Evolutionary conservation across 2,329 filamentous ascomycete species (phyloP), one percentile per base, ranked within the genome.

Genomic region (Davidsoniella eucalypti): DNA sequence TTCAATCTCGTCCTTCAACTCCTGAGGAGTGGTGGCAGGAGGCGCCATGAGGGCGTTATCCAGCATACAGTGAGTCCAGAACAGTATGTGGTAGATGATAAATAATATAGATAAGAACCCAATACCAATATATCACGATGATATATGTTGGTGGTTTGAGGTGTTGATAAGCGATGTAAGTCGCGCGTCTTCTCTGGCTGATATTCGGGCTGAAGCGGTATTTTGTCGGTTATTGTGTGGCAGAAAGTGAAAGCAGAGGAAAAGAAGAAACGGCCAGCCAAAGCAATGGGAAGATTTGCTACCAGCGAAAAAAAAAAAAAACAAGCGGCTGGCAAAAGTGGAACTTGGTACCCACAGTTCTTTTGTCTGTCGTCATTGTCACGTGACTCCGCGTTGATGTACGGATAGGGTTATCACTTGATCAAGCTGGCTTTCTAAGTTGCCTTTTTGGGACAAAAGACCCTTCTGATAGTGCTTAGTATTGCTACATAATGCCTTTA

Each of bases 171-270:
- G 29, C 29, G 43, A 45, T 53, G 51, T 53, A 53, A 53, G 47
- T 53, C 47, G 51, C 51, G 51, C 51, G 51, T 53, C 51, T 53
- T 53, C 51, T 53, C 51, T 49, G 51, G 51, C 25, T 53, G 51
- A 53, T 53, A 53, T 50, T 53, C 51, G 51, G 51, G 41, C 37
- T 49, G 41, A 25, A 25, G 45, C 51, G 51, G 51, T 53, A 38
- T 50, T 53, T 50, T 53, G 47, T 53, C 51, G 51, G 51, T 44
- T 53, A 53, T 53, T 42, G 44, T 53, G 44, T 53, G 51, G 51
- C 43, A 47, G 51, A 53, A 53, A 36, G 41, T 50, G 37, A 49
- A 41, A 33, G 39, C 44, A 26, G 46, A 33, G 44, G n/a, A 25
- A 42, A 49, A 33, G 12, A 33, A 37, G 9, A 37, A 37, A 46